A percentile compares a stretch with the other conserved stretches of the same genome.
These are phyloP conservation scores for Pleomassaria siparia DNA, from an alignment of 2,329 filamentous ascomycete genomes.

Conservation along the genomic window DNA sequence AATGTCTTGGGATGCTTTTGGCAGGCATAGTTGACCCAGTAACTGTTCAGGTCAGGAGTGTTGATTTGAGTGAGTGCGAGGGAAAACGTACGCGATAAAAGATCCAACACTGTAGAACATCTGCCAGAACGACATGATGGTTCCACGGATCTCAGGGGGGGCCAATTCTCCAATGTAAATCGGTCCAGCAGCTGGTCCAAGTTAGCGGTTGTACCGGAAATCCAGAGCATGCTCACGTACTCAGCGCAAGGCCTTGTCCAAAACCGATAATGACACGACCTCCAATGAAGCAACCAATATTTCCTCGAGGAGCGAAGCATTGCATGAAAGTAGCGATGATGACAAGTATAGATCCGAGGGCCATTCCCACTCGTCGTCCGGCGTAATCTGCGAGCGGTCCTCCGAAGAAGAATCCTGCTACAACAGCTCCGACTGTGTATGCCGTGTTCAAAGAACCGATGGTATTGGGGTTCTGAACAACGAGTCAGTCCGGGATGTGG, in stretches of 20 bases:
- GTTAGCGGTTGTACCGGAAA: no score
- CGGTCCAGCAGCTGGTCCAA: slow-evolving; percentile 59
- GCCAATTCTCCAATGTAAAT: slow-evolving; percentile 72
- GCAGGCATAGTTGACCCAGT: slow-evolving; percentile 67
- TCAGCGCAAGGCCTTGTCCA: slow-evolving; percentile 69
- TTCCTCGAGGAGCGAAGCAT: slow-evolving; percentile 59
- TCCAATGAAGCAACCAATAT: slow-evolving; percentile 67
- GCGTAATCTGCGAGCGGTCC: slow-evolving; percentile 64
- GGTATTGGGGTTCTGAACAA: slow-evolving; percentile 39
- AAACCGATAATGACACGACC: slow-evolving; percentile 70
- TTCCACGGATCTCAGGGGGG: slow-evolving; percentile 64
- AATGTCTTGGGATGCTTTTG: slow-evolving; percentile 57
- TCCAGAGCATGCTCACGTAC: slow-evolving; percentile 35
- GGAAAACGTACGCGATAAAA: slow-evolving; percentile 55
- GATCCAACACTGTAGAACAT: slow-evolving; percentile 66
- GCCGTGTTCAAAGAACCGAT: slow-evolving; percentile 66
- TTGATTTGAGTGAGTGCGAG: neutral
- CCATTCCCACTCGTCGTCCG: slow-evolving; percentile 68
- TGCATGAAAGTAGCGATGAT: slow-evolving; percentile 71
- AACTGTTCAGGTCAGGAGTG: slow-evolving; percentile 26
- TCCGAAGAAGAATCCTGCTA: slow-evolving; percentile 69
- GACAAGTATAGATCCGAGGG: slow-evolving; percentile 62
- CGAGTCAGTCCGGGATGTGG: neutral
- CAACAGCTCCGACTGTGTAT: slow-evolving; percentile 70
- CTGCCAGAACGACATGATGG: slow-evolving; percentile 71